Percentiles rank a stretch among this genome's conserved stretches.
Conservation (phyloP, 768 basidiomycete genomes). For the Daedaleopsis nitida region DNA sequence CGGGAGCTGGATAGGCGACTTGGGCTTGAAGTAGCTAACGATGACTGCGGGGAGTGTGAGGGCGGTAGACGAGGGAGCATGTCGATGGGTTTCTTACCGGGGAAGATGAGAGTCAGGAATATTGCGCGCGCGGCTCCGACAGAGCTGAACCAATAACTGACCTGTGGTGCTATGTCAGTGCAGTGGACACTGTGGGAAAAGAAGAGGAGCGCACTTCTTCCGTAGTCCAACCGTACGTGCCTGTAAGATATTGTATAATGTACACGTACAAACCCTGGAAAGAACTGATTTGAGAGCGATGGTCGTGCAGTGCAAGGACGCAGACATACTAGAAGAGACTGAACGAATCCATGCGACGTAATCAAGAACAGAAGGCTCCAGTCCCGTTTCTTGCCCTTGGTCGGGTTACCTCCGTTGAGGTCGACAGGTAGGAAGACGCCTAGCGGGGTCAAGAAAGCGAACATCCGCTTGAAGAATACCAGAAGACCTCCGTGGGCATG, state of each 20-base stretch:
- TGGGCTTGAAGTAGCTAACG: constrained; percentile 55
- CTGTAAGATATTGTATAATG: constrained; percentile 67
- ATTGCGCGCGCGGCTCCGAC: constrained; percentile 55
- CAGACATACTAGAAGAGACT: constrained; percentile 43
- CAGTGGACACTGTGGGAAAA: neutral
- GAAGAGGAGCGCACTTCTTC: constrained; percentile 48
- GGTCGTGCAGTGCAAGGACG: neutral
- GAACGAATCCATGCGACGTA: constrained; percentile 48
- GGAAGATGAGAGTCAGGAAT: constrained; percentile 58
- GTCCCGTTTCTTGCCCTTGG: constrained; percentile 48
- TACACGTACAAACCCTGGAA: constrained; percentile 56
- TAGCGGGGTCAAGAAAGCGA: constrained; percentile 74
- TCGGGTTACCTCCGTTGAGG: constrained; percentile 35
- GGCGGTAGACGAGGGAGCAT: neutral
- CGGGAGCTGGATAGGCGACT: constrained; percentile 34
- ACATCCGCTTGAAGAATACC: constrained; percentile 45
- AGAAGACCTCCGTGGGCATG: constrained; percentile 8
- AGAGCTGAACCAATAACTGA: constrained; percentile 73
- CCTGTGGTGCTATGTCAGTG: constrained; percentile 36
- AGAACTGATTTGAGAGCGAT: neutral
- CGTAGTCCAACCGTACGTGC: constrained; percentile 65
- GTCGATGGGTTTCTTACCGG: constrained; percentile 45
- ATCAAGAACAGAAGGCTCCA: constrained; percentile 68
- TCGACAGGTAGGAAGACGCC: constrained; percentile 56
- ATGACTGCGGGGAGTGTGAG: constrained; percentile 39